Evolutionary conservation across 371 early-diverging fungal species (phyloP), one percentile per base, ranked within the genome.

Genomic region (Cokeromyces recurvatus): DNA sequence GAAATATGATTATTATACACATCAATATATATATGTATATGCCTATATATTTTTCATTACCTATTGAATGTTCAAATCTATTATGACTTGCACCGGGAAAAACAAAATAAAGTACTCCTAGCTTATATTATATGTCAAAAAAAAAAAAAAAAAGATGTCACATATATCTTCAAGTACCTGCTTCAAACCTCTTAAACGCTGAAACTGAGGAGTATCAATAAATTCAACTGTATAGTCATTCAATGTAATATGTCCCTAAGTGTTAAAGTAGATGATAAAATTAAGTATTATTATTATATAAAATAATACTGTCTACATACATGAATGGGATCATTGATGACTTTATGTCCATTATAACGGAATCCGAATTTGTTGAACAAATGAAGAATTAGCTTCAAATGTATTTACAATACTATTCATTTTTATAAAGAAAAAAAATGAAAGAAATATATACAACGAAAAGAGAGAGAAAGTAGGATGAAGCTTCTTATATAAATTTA

Each of bases 201-300:
- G 96, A 56, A 96, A 96, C 63, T 95, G 93, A 7, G 85, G 83
- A 7, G 98, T 97, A 57, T 97, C 98, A 20, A 97, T 89, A 43
- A 90, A 69, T 12, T 82, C 71, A 34, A 93, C 69, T 35, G 76
- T 78, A 32, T 78, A 66, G 17, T 68, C 65, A 46, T 86, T 87
- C 23, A 96, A 64, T 9, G 68, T 53, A 32, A 96, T 89, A 63
- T 90, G 87, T 4, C 94, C 95, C 79, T 90, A 76, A 32, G 17
- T 27, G 14, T 31, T n/a, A n/a, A n/a, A n/a, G n/a, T n/a, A n/a
- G n/a, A n/a, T n/a, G n/a, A n/a, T n/a, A n/a, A n/a, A n/a, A n/a
- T n/a, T n/a, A n/a, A n/a, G n/a, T n/a, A n/a, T n/a, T n/a, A n/a
- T n/a, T n/a, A n/a, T n/a, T n/a, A n/a, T n/a, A n/a, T n/a, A n/a